Percentiles rank a stretch among this genome's conserved stretches.
Evolutionary conservation across 495 filamentous ascomycete species (phyloP).

Genomic region (Evernia prunastri): DNA sequence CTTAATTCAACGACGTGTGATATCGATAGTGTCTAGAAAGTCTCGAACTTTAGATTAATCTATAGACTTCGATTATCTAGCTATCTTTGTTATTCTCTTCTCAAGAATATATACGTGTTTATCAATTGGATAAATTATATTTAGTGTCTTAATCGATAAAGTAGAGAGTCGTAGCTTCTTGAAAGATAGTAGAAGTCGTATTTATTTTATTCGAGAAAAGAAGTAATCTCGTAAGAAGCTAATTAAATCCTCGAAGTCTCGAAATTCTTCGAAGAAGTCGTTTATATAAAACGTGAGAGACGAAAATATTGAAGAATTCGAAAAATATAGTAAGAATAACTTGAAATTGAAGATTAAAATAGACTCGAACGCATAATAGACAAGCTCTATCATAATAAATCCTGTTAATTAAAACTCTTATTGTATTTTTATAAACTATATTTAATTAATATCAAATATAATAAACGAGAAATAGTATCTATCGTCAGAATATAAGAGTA

Average conservation of each 20-base stretch:
- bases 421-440: constrained; percentile 2
- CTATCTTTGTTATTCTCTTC: constrained; percentile 5
- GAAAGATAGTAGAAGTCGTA: constrained; percentile 12
- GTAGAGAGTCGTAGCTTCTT: constrained; percentile 15
- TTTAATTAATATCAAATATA: background rate
- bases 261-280: constrained; percentile 2
- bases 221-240: constrained; percentile 7
- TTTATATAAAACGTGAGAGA: constrained; percentile 8
- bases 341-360: background rate
- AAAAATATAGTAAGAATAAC: background rate
- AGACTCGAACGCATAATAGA: background rate
- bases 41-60: background rate
- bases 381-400: constrained; percentile 1
- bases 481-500: constrained; percentile 2
- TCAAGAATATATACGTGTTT: background rate
- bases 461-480: constrained; percentile 1
- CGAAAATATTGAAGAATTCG: background rate
- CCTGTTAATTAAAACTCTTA: background rate
- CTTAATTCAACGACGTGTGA: constrained; percentile 7
- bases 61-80: background rate
- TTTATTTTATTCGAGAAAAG: constrained; percentile 8
- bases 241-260: constrained; percentile 2
- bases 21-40: constrained; percentile 13
- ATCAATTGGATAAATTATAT: constrained; percentile 5
- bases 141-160: background rate